Conservation (phyloP, 2,329 filamentous ascomycete genomes). For the Xylaria multiplex region DNA sequence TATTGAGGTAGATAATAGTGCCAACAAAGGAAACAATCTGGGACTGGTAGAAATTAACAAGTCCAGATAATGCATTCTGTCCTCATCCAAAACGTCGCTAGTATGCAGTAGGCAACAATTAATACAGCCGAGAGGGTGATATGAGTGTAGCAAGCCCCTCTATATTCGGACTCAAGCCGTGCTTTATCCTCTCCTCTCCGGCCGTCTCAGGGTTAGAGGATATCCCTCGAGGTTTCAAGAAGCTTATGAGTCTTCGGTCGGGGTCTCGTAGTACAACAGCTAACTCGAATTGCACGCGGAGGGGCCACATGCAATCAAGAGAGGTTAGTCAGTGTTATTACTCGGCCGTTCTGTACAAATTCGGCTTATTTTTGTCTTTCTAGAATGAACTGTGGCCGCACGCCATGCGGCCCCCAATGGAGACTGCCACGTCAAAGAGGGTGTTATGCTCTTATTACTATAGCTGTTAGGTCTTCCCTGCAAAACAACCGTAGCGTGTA, state of each 20-base stretch:
- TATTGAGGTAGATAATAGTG: conserved; percentile 19
- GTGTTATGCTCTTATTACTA: conserved; percentile 43
- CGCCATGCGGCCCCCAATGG: conserved; percentile 43
- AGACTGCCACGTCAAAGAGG: conserved; percentile 49
- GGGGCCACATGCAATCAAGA: conserved; percentile 41
- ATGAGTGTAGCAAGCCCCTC: conserved; percentile 29
- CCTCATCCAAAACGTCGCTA: conserved; percentile 32
- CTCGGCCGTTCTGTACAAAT: conserved; percentile 41
- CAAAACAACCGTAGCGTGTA: conserved; percentile 40
- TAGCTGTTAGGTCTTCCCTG: conserved; percentile 39
- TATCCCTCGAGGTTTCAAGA: conserved; percentile 31
- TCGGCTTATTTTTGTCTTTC: conserved; percentile 41
- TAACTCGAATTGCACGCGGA: conserved; percentile 43
- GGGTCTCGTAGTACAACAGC: conserved; percentile 43
- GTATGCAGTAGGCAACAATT: conserved; percentile 31
- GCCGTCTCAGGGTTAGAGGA: conserved; percentile 15
- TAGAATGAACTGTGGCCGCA: conserved; percentile 46
- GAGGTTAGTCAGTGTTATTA: conserved; percentile 42
- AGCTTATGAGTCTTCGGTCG: conserved; percentile 37
- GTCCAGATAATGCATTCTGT: conserved; percentile 34
- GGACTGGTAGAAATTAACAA: conserved; percentile 11
- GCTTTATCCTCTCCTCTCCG: conserved; percentile 11
- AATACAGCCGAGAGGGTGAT: conserved; percentile 25
- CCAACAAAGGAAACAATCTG: background rate
- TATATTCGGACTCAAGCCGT: conserved; percentile 34